These are phyloP conservation scores for Pleurotus citrinopileatus DNA, from an alignment of 768 basidiomycete genomes.

Conservation along the genomic window DNA sequence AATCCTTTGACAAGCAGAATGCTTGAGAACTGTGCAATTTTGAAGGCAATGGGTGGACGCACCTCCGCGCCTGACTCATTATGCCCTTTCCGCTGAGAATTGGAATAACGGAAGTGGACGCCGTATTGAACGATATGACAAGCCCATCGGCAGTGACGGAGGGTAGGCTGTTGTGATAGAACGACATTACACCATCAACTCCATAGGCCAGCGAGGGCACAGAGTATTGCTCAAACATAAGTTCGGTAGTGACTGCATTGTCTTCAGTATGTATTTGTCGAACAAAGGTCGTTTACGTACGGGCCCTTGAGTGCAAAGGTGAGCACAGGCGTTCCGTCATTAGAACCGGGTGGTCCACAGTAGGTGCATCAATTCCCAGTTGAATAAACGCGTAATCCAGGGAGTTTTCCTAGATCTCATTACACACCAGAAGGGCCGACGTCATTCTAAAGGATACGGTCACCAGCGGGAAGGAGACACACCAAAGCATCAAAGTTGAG, in stretches of 20 bases:
- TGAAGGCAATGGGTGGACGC: constrained; percentile 2
- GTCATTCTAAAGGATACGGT: not conserved
- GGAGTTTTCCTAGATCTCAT: constrained; percentile 78
- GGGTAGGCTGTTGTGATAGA: constrained; percentile 73
- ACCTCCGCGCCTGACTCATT: constrained; percentile 87
- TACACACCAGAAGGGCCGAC: not conserved
- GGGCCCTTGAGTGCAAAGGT: constrained; percentile 81
- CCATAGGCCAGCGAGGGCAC: constrained; percentile 87
- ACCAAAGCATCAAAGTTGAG: constrained; percentile 93
- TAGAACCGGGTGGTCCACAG: constrained; percentile 82
- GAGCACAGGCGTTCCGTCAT: constrained; percentile 93
- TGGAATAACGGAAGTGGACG: constrained; percentile 89
- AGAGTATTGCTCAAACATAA: constrained; percentile 91
- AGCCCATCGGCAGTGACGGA: constrained; percentile 61
- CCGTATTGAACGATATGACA: constrained; percentile 87
- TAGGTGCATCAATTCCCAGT: constrained; percentile 75
- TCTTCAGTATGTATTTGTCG: not conserved
- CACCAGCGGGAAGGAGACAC: constrained; percentile 28
- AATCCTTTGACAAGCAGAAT: constrained; percentile 49
- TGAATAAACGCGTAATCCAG: constrained; percentile 90
- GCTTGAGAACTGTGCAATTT: not conserved
- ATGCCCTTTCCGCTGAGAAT: constrained; percentile 80
- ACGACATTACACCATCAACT: constrained; percentile 89
- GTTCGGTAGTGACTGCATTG: constrained; percentile 87
- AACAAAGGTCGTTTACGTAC: constrained; percentile 44